Evolutionary conservation across 192 early-diverging fungal genomes (phyloP), one percentile per base, ranked within the genome.

Genomic region (Mortierella antarctica): DNA sequence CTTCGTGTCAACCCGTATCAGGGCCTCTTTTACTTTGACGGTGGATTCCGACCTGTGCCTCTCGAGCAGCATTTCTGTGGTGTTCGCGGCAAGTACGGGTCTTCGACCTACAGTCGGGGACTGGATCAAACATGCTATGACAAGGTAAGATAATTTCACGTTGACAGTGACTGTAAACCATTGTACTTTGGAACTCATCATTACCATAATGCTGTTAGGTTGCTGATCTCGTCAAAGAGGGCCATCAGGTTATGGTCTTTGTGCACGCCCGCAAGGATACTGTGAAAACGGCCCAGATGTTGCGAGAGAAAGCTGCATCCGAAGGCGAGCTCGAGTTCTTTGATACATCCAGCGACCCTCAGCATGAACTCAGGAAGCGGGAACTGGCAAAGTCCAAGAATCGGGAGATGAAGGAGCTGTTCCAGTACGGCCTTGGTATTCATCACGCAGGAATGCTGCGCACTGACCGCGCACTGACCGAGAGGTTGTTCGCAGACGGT

Each of bases 211-310:
- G 8, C 58, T n/a, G 40, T 18, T 63, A 85, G 83, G 91, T 92
- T 21, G 76, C 82, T 21, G 85, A 87, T 18, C 83, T 94, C 13
- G 91, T 99, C 48, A 86, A 89, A 0, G 89, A 93, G 31, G 95
- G 94, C 0, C 92, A 96, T 82, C 98, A 99, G 83, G 97, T 99
- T 31, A 98, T 99, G 97, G 95, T 99, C 7, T 99, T 99, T 90
- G 98, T 99, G 45, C 97, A 99, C 71, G 90, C 98, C 6, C 92
- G 97, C 52, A 99, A 99, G 75, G 98, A 98, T 62, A 99, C 98
- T 7, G 97, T 96, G n/a, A 94, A 93, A 68, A 98, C 96, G 0
- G 96, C 97, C 4, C 87, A 92, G 83, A 89, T 88, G 64, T 67
- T 99, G 18, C 83, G 89, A 18, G 92, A 95, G 53, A 90, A 91